Evolutionary conservation across 495 filamentous ascomycete species (phyloP).

Genomic region (Podospora didyma): DNA sequence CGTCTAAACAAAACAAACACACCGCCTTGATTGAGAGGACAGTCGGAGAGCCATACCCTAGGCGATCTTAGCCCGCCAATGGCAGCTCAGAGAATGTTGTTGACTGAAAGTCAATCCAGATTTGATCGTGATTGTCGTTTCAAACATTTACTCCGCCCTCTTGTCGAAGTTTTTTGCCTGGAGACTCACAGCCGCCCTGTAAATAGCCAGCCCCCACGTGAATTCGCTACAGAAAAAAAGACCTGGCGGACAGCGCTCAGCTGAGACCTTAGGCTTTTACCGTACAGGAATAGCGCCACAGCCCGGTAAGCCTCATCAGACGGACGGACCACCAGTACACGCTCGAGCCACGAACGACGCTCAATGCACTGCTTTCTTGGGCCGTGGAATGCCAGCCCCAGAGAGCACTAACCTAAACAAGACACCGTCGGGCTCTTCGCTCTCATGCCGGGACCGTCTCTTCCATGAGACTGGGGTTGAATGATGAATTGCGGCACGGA

Average conservation of each 20-base stretch:
- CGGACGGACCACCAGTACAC: background rate
- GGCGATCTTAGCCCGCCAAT: constrained; percentile 17
- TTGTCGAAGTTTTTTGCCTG: background rate
- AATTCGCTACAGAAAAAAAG: background rate
- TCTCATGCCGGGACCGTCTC: background rate
- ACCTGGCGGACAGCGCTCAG: background rate
- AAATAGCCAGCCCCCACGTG: constrained; percentile 10
- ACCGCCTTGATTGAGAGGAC: constrained; percentile 2
- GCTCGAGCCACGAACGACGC: background rate
- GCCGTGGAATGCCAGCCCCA: too few relatives aligned
- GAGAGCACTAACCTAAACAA: background rate
- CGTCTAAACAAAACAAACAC: background rate
- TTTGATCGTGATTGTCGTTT: background rate
- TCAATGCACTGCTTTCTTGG: too few relatives aligned
- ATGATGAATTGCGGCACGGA: background rate
- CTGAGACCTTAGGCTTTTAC: background rate
- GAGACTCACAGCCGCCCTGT: constrained; percentile 7
- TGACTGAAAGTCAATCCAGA: constrained; percentile 20
- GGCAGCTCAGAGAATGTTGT: constrained; percentile 22
- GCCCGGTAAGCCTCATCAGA: background rate
- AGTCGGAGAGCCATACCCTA: constrained; percentile 1
- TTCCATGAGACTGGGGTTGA: too few relatives aligned
- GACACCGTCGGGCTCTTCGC: background rate
- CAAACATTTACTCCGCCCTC: constrained; percentile 5
- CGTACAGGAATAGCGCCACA: background rate